Base-by-base conservation (phyloP, 1,139 yeast species). In the Komagataea norvegica region DNA sequence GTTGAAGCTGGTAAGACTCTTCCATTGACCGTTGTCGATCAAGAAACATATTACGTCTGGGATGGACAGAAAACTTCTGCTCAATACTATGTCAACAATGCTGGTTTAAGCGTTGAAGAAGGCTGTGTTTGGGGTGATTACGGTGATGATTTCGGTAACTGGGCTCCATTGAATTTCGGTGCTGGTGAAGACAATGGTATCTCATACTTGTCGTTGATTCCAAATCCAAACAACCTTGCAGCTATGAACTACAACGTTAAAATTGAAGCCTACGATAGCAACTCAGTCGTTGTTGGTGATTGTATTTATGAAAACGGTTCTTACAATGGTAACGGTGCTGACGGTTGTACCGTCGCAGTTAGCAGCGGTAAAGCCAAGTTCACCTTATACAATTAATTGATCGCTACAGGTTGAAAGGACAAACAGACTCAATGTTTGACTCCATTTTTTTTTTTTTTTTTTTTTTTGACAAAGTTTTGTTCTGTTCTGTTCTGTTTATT, bases 91-190 rank as follows among this genome's bases (percentile, higher is more conserved):
- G 89, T 82, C 40, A 82, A 82, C 72, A 72, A 82, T 56, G 89
- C 89, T 42, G 91, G 91, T 70, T 80, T 80, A 46, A 70, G 79
- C 30, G 70, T 71, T 57, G 74, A 75, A 58, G 79, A 80, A 46
- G 91, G 89, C 46, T 82, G 91, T 70, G 59, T 77, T 51, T 82
- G 91, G 91, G 86, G 89, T 62, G 60, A 69, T 45, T 50, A 64
- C 5, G 80, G 82, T 41, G 67, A 79, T 32, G 79, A 76, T 52
- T 66, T 78, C 46, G 91, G 91, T 68, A 82, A 82, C 75, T 82
- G 89, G 88, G 87, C 89, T 41, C 89, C 89, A 56, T 72, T 82
- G 53, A 79, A 75, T 56, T 69, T 81, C 51, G 91, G 91, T 64
- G 85, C 89, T 44, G 89, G 91, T 61, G 68, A 65, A 54, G 64